Evolutionary conservation across 139 green algal species (phyloP).

Genomic region (Trebouxia sp.): DNA sequence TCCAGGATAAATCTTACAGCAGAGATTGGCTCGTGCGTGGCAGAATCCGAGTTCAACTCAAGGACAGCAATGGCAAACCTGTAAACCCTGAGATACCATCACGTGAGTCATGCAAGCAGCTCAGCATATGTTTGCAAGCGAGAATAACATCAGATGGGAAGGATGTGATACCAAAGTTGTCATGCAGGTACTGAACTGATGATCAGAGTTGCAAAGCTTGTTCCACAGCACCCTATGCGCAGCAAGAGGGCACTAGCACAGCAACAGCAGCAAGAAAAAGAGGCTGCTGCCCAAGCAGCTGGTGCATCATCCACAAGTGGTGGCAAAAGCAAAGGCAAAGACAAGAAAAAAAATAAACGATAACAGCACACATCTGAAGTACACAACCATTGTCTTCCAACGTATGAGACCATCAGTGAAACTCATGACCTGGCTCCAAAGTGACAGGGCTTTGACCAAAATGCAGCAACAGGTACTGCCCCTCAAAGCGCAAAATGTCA

Average conservation of each 20-base stretch:
- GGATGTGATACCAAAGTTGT: no score
- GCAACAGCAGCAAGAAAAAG: slow-evolving; percentile 18
- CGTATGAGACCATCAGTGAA: no score
- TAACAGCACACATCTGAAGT: not conserved
- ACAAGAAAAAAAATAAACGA: slow-evolving; percentile 26
- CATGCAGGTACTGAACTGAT: slow-evolving; percentile 38
- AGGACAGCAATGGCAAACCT: slow-evolving; percentile 51
- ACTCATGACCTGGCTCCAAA: no score
- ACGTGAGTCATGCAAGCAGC: slow-evolving; percentile 43
- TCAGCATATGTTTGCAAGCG: no score
- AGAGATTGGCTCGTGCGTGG: slow-evolving; percentile 57
- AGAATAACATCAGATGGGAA: no score
- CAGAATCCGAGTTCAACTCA: slow-evolving; percentile 59
- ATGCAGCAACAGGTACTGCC: no score
- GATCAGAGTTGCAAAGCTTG: slow-evolving; percentile 45
- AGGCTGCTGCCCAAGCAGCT: slow-evolving; percentile 11
- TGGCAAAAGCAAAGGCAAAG: slow-evolving; percentile 13
- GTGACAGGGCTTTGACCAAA: no score
- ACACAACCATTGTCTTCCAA: no score
- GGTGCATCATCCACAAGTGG: not conserved
- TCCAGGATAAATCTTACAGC: slow-evolving; percentile 64
- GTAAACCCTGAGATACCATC: slow-evolving; percentile 55
- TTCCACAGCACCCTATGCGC: slow-evolving; percentile 47
- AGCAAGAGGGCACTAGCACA: slow-evolving; percentile 27
- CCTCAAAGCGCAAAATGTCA: no score